Conservation (phyloP, 2,329 filamentous ascomycete species). For the Neopestalotiopsis sp. region DNA sequence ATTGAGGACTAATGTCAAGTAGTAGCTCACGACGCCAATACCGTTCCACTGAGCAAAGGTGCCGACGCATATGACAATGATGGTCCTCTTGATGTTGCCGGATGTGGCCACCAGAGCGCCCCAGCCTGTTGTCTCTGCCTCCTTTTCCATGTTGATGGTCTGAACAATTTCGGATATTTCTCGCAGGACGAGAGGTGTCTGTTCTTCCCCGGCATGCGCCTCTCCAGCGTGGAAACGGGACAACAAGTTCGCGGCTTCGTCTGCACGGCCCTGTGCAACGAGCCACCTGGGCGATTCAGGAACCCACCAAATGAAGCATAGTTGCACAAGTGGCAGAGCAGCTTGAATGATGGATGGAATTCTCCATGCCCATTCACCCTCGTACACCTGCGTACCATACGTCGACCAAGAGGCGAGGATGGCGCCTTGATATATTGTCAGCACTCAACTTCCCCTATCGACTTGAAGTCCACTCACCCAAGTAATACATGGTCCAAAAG, state of each 20-base stretch:
- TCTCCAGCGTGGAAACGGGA: conserved; percentile 45
- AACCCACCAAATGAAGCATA: conserved; percentile 25
- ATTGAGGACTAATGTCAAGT: conserved; percentile 39
- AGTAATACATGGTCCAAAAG: conserved; percentile 41
- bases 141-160: conserved; percentile 46
- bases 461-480: conserved; percentile 31
- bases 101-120: conserved; percentile 23
- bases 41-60: conserved; percentile 34
- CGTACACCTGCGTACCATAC: conserved; percentile 38
- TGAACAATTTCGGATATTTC: conserved; percentile 53
- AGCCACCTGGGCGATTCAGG: conserved; percentile 41
- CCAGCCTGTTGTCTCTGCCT: conserved; percentile 40
- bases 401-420: conserved; percentile 44
- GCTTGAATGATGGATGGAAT: conserved; percentile 38
- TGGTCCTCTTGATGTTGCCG: conserved; percentile 25
- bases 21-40: conserved; percentile 40
- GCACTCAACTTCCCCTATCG: conserved; percentile 8
- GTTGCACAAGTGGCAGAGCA: conserved; percentile 22
- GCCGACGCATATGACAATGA: conserved; percentile 28
- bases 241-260: conserved; percentile 37
- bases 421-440: conserved; percentile 16
- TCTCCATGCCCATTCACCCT: conserved; percentile 34
- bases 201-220: conserved; percentile 45
- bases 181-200: conserved; percentile 48
- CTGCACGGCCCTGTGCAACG: conserved; percentile 31